phyloP scores from a whole-genome alignment of 2,329 filamentous ascomycete genomes.

The Ophiostoma sp. region DNA sequence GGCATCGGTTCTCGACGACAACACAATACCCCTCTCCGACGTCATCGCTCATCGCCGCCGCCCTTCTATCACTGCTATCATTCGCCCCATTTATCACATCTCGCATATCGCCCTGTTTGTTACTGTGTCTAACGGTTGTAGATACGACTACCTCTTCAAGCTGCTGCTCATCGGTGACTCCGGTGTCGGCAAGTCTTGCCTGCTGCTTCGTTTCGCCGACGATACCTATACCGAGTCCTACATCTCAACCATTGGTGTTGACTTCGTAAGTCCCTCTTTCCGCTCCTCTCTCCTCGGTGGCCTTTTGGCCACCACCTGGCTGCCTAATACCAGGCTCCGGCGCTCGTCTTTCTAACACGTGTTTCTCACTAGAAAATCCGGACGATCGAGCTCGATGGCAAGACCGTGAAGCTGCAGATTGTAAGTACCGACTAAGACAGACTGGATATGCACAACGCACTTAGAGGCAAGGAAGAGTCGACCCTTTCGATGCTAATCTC shows the following conservation, averaged over 20 bases:
- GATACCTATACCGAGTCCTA: slow-evolving; percentile 99
- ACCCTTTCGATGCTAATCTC: background rate
- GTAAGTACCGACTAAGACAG: slow-evolving; percentile 51
- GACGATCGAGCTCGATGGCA: slow-evolving; percentile 98
- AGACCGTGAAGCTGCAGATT: slow-evolving; percentile 99
- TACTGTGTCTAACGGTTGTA: slow-evolving; percentile 42
- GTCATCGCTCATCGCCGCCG: background rate
- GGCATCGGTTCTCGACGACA: background rate
- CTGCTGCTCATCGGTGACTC: slow-evolving; percentile 99
- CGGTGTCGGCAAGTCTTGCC: slow-evolving; percentile 99
- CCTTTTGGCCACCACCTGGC: background rate
- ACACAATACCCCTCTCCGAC: background rate
- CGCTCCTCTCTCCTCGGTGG: background rate
- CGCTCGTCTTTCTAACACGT: slow-evolving; percentile 24
- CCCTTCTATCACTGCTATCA: background rate
- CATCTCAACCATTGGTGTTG: slow-evolving; percentile 99
- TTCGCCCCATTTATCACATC: background rate
- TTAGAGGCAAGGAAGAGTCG: background rate
- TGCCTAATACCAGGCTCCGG: background rate
- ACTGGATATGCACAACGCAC: background rate
- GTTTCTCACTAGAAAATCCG: slow-evolving; percentile 79
- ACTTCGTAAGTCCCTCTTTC: slow-evolving; percentile 72
- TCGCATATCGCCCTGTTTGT: background rate
- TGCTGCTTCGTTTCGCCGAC: slow-evolving; percentile 96
- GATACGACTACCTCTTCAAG: slow-evolving; percentile 99